These are phyloP conservation scores for Neckera pumila DNA, from an alignment of 225 moss, liverwort and hornwort species.

Conservation along the genomic window DNA sequence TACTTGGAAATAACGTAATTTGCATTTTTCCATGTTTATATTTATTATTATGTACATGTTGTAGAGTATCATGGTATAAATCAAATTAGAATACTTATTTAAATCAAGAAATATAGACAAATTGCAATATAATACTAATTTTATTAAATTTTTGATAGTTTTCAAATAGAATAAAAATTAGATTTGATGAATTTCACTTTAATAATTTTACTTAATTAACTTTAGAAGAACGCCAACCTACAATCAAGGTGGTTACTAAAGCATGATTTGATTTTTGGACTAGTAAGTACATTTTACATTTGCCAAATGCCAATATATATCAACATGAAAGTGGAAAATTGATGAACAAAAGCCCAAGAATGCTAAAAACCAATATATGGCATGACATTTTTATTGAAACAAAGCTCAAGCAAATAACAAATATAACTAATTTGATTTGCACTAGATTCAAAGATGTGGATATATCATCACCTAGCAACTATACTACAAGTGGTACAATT, in stretches of 20 bases:
- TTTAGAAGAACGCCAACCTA: accelerated
- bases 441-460: background rate
- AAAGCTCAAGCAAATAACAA: background rate
- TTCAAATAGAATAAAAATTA: background rate
- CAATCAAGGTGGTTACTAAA: background rate
- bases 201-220: background rate
- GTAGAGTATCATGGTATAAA: no score
- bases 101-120: no score
- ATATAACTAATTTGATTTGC: background rate
- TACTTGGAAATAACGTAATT: no score
- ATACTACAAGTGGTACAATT: background rate
- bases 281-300: no score
- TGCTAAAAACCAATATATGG: background rate
- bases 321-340: background rate
- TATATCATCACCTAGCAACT: background rate
- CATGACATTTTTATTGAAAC: background rate
- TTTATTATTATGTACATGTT: no score
- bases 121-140: background rate
- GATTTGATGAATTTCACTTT: background rate
- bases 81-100: no score
- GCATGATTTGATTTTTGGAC: no score
- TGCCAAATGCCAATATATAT: background rate
- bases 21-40: no score
- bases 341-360: background rate
- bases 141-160: background rate